A percentile compares a stretch with the other conserved stretches of the same genome.
Evolutionary conservation across 441 rosid genomes (phyloP).

Genomic region (Adansonia gregorii): DNA sequence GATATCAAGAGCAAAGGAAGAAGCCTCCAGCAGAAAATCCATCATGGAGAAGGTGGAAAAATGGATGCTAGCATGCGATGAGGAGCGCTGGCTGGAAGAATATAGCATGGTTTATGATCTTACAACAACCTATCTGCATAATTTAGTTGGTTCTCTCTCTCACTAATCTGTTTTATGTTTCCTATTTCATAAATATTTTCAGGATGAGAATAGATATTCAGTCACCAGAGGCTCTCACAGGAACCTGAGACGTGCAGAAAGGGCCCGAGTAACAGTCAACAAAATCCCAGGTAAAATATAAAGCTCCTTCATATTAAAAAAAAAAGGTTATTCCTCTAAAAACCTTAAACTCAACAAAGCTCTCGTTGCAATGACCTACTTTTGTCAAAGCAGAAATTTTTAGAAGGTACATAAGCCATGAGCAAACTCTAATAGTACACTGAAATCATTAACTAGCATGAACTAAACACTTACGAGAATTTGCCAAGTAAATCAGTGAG

Average conservation of each 20-base stretch:
- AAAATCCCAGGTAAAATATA: constrained; percentile 71
- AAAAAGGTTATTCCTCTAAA: too few species aligned
- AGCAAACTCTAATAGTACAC: too few species aligned
- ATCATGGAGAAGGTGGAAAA: constrained; percentile 93
- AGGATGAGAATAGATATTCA: constrained; percentile 96
- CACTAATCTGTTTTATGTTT: constrained; percentile 16
- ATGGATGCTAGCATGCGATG: constrained; percentile 84
- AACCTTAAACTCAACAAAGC: too few species aligned
- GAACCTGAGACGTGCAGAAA: constrained; percentile 92
- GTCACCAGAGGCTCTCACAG: constrained; percentile 92
- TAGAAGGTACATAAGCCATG: too few species aligned
- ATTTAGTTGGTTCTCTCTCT: constrained; percentile 20
- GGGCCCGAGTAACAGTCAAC: constrained; percentile 78
- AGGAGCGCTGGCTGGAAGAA: constrained; percentile 98
- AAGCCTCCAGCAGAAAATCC: constrained; percentile 83
- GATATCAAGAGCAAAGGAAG: constrained; percentile 87
- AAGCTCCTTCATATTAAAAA: not conserved
- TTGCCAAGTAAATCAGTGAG: not conserved
- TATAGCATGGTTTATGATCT: constrained; percentile 71
- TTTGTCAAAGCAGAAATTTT: too few species aligned
- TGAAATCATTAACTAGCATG: constrained; percentile 12
- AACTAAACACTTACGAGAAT: not conserved
- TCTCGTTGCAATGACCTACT: too few species aligned
- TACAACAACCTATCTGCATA: constrained; percentile 24
- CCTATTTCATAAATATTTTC: constrained; percentile 30